phyloP scores from a whole-genome alignment of 2,329 filamentous ascomycete genomes.

The Colletotrichum sidae region DNA sequence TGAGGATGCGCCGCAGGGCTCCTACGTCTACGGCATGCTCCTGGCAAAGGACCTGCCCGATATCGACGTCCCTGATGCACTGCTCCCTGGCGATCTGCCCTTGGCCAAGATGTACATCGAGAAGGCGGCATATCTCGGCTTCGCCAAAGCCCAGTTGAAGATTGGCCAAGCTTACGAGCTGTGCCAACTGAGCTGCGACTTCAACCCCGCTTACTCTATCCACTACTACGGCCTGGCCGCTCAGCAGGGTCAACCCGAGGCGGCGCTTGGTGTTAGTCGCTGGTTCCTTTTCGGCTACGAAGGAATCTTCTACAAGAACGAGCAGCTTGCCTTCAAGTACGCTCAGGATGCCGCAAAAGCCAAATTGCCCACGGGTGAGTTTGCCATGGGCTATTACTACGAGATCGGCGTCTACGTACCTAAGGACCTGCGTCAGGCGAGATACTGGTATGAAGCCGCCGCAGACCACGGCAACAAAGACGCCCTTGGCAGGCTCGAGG shows the following conservation, averaged over 20 bases:
- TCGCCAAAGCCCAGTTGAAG: constrained; percentile 95
- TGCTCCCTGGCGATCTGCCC: constrained; percentile 77
- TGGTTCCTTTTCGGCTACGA: constrained; percentile 99
- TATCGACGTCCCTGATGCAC: constrained; percentile 78
- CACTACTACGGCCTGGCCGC: constrained; percentile 97
- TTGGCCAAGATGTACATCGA: constrained; percentile 89
- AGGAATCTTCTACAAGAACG: constrained; percentile 92
- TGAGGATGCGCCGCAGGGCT: constrained; percentile 95
- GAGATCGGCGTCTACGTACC: constrained; percentile 94
- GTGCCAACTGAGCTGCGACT: constrained; percentile 92
- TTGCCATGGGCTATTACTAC: constrained; percentile 96
- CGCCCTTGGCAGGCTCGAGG: constrained; percentile 83
- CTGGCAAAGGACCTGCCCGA: constrained; percentile 92
- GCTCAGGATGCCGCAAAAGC: constrained; percentile 86
- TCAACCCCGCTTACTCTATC: constrained; percentile 90
- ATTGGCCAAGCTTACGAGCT: constrained; percentile 97
- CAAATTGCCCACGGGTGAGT: constrained; percentile 90
- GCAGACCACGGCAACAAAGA: constrained; percentile 93
- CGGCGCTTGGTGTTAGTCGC: constrained; percentile 95
- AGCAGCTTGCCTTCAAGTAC: constrained; percentile 91
- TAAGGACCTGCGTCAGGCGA: constrained; percentile 84
- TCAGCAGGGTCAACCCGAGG: constrained; percentile 91
- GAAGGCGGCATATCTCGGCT: constrained; percentile 95
- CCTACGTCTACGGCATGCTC: constrained; percentile 96
- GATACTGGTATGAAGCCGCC: constrained; percentile 90